phyloP scores from a whole-genome alignment of 75 land plant genomes.

The Cunninghamia lanceolata region DNA sequence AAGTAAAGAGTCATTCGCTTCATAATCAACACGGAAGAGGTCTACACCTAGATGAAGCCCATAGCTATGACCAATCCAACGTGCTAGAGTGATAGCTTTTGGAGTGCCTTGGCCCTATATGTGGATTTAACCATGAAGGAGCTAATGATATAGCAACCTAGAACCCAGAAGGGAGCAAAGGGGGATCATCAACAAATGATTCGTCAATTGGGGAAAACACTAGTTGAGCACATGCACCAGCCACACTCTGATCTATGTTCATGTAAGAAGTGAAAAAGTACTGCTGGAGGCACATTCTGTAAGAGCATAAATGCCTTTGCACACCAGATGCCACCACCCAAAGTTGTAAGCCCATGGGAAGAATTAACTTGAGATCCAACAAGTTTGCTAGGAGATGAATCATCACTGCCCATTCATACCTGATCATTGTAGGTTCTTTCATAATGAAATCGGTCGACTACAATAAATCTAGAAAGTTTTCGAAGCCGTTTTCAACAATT shows the following conservation, averaged over 20 bases:
- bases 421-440: too few relatives aligned
- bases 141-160: conserved; percentile 76
- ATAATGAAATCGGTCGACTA: too few relatives aligned
- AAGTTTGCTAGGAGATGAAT: conserved; percentile 57
- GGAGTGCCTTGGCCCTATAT: conserved; percentile 54
- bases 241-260: conserved; percentile 98
- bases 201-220: conserved; percentile 94
- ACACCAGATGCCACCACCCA: conserved; percentile 69
- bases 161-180: conserved; percentile 83
- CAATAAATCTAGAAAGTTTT: too few relatives aligned
- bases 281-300: conserved; percentile 91
- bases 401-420: conserved; percentile 70
- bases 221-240: conserved; percentile 80
- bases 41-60: conserved; percentile 54
- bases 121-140: conserved; percentile 48
- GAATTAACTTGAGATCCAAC: conserved; percentile 48
- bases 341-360: conserved; percentile 47
- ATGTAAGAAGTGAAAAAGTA: conserved; percentile 77
- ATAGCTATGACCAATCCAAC: conserved; percentile 85
- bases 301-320: conserved; percentile 96
- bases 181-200: conserved; percentile 77
- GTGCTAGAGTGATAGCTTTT: conserved; percentile 76
- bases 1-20: conserved; percentile 56
- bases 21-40: conserved; percentile 44
- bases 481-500: too few relatives aligned